A percentile compares a stretch with the other conserved stretches of the same genome.
Conservation (phyloP, 345 rosid genomes). For the Euphorbia tirucalli region DNA sequence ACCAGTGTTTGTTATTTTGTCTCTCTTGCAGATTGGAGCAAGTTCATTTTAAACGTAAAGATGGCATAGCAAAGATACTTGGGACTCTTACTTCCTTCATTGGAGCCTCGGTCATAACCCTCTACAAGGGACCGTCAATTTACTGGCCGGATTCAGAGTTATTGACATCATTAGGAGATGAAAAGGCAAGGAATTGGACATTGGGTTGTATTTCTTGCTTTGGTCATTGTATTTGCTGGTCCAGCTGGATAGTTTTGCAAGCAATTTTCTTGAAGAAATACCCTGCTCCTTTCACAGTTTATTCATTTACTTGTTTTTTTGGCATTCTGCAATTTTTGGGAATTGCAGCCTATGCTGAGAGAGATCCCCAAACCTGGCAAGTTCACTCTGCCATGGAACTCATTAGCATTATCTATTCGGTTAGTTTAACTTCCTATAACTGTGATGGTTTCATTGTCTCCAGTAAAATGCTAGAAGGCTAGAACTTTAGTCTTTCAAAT, state of each 20-base stretch:
- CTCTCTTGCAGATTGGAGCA: constrained; percentile 49
- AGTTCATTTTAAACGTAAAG: constrained; percentile 45
- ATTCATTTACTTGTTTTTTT: constrained; percentile 66
- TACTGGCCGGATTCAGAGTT: constrained; percentile 34
- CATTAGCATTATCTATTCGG: constrained; percentile 58
- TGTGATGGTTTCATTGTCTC: too few species aligned
- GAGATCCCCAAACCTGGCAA: constrained; percentile 54
- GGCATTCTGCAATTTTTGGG: constrained; percentile 60
- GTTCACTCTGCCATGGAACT: constrained; percentile 48
- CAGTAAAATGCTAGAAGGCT: too few species aligned
- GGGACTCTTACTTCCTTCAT: constrained; percentile 53
- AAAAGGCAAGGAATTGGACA: constrained; percentile 53
- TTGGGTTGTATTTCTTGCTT: constrained; percentile 67
- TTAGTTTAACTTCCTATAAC: too few species aligned
- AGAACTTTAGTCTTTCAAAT: too few species aligned
- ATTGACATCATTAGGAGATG: constrained; percentile 25
- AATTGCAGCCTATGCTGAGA: constrained; percentile 55
- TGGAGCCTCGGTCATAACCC: constrained; percentile 63
- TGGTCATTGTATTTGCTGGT: constrained; percentile 86
- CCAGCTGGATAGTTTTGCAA: constrained; percentile 84
- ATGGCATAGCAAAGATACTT: constrained; percentile 58
- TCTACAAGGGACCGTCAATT: constrained; percentile 57
- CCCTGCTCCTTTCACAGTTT: constrained; percentile 75
- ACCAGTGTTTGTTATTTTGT: neutral
- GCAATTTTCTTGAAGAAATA: constrained; percentile 67